phyloP scores from a whole-genome alignment of 2,329 filamentous ascomycete genomes.

The Sporothrix euskadiensis region DNA sequence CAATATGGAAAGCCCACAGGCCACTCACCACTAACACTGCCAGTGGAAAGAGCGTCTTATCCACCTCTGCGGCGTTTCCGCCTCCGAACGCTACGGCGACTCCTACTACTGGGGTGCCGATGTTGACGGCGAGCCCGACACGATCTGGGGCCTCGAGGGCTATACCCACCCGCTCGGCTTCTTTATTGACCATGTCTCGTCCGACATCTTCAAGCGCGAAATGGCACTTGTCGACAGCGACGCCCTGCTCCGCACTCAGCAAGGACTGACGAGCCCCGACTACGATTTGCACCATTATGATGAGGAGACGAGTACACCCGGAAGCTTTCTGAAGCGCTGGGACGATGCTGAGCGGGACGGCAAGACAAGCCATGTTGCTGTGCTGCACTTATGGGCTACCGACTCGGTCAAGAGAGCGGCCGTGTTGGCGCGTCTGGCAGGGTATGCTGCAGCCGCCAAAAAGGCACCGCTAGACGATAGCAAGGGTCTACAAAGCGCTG shows the following conservation, averaged over 20 bases:
- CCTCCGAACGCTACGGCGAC: neutral
- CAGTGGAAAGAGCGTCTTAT: neutral
- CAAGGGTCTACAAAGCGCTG: neutral
- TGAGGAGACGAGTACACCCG: neutral
- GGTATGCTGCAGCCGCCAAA: neutral
- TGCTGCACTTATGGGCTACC: neutral
- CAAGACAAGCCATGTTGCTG: neutral
- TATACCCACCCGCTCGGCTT: neutral
- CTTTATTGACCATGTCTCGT: slow-evolving; percentile 1
- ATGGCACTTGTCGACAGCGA: neutral
- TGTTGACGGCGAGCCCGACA: neutral
- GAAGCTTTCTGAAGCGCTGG: neutral
- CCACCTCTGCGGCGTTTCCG: neutral
- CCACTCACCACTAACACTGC: neutral
- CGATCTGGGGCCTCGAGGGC: neutral
- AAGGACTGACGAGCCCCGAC: neutral
- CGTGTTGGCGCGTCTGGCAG: neutral
- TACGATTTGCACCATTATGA: slow-evolving; percentile 1
- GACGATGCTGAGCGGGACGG: slow-evolving; percentile 3
- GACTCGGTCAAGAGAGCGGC: neutral
- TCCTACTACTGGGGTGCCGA: slow-evolving; percentile 1
- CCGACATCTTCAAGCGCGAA: neutral
- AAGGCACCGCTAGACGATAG: neutral
- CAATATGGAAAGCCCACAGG: neutral
- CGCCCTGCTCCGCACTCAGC: neutral